Conservation (phyloP, 495 filamentous ascomycete species). For the Pyrenula aspistea region DNA sequence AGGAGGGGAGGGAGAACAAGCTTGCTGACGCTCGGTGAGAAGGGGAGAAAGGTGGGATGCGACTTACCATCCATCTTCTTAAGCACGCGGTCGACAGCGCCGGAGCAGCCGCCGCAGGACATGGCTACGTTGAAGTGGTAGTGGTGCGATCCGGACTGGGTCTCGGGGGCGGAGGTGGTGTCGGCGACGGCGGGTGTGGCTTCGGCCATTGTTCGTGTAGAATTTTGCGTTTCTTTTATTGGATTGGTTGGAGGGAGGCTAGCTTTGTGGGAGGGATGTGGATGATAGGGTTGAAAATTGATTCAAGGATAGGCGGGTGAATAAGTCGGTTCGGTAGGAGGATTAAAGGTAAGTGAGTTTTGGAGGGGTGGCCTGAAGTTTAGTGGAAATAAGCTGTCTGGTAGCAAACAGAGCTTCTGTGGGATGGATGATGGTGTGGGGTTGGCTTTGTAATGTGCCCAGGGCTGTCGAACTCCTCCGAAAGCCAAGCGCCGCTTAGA, state of each 20-base stretch:
- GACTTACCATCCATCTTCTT: conserved; percentile 76
- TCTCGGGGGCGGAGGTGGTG: neutral
- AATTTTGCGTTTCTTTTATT: neutral
- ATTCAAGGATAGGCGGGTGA: too few species aligned
- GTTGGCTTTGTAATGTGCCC: too few species aligned
- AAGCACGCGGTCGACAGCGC: conserved; percentile 80
- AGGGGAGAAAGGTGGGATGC: conserved; percentile 2
- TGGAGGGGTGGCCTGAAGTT: too few species aligned
- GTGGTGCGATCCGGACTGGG: conserved; percentile 36
- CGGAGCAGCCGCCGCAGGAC: conserved; percentile 59
- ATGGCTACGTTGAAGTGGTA: conserved; percentile 63
- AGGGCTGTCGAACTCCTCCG: too few species aligned
- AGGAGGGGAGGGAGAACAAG: neutral
- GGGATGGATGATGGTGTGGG: too few species aligned
- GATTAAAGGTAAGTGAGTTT: too few species aligned
- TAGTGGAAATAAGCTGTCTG: too few species aligned
- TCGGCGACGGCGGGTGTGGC: neutral
- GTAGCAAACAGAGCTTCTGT: too few species aligned
- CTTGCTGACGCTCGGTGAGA: neutral
- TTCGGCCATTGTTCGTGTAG: neutral
- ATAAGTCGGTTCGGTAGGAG: too few species aligned
- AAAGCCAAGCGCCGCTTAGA: too few species aligned
- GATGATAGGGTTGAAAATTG: conserved; percentile 83
- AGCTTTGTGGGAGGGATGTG: conserved; percentile 81
- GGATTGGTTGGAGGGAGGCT: too few species aligned